Evolutionary conservation across 1,284 basidiomycete species (phyloP).

Genomic region (Cryptococcus jaspeensis): DNA sequence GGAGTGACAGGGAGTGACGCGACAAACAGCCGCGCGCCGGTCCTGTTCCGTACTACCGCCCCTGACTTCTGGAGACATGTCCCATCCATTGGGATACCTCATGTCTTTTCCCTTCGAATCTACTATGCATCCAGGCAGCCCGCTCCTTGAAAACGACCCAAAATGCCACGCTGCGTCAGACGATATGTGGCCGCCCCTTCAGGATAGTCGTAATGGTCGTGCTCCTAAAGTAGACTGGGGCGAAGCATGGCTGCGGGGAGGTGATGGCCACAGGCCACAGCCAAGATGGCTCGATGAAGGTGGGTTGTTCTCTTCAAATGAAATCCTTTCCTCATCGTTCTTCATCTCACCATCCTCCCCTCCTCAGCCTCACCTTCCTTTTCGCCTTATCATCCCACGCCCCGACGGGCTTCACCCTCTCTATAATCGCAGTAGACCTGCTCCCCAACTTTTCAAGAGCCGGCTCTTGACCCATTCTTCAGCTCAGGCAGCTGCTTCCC

Average conservation of each 20-base stretch:
- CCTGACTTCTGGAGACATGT: no score
- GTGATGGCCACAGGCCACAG: neutral
- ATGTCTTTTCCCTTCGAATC: neutral
- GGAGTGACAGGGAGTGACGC: no score
- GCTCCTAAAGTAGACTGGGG: no score
- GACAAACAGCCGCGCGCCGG: no score
- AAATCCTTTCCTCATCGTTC: neutral
- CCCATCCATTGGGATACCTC: constrained; percentile 1
- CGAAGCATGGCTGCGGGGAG: neutral
- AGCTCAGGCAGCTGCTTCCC: constrained; percentile 8
- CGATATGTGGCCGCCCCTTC: no score
- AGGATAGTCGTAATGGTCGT: no score
- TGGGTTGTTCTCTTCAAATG: neutral
- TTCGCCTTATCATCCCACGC: constrained; percentile 2
- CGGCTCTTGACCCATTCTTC: constrained; percentile 7
- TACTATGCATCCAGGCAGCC: neutral
- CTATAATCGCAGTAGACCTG: constrained; percentile 16
- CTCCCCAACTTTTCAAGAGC: constrained; percentile 4
- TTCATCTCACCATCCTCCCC: neutral
- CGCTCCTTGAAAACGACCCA: no score
- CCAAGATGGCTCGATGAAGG: neutral
- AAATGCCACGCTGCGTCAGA: no score
- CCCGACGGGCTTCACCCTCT: constrained; percentile 10
- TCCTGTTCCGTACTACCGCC: no score
- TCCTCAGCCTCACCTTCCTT: neutral